These are phyloP conservation scores for Microbotryum silenes-acaulis DNA, from an alignment of 1,284 basidiomycete species.

Conservation along the genomic window DNA sequence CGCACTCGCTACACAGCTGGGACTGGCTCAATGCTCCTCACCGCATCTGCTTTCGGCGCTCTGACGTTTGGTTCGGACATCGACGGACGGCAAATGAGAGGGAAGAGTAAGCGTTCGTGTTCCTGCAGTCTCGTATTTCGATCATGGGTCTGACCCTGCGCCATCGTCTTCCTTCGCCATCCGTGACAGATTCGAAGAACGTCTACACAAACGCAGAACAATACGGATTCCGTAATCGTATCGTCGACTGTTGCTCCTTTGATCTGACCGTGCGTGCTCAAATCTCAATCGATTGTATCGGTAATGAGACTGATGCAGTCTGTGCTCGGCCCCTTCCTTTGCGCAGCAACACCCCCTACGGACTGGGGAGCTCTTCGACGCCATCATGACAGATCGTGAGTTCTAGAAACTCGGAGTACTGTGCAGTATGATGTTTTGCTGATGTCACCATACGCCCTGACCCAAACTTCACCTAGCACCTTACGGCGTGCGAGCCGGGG, in stretches of 20 bases:
- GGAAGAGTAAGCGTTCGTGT: slow-evolving; percentile 54
- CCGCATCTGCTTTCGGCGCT: slow-evolving; percentile 73
- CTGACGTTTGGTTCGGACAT: slow-evolving; percentile 88
- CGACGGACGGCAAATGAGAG: slow-evolving; percentile 92
- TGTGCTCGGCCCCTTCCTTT: neutral
- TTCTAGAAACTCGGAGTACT: neutral
- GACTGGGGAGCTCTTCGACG: slow-evolving; percentile 80
- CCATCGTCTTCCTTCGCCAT: neutral
- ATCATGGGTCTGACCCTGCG: neutral
- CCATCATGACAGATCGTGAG: slow-evolving; percentile 79
- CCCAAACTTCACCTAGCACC: slow-evolving; percentile 7
- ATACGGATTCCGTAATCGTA: slow-evolving; percentile 66
- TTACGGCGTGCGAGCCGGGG: slow-evolving; percentile 94
- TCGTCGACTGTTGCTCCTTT: slow-evolving; percentile 80
- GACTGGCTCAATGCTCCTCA: slow-evolving; percentile 90
- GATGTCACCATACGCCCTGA: too few relatives aligned
- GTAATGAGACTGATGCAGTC: neutral
- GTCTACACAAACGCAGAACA: slow-evolving; percentile 65
- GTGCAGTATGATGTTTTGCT: too few relatives aligned
- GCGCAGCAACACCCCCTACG: slow-evolving; percentile 66
- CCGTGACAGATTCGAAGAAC: slow-evolving; percentile 49
- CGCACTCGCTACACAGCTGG: slow-evolving; percentile 47
- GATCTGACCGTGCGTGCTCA: slow-evolving; percentile 58
- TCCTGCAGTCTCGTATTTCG: neutral
- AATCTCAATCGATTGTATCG: too few relatives aligned